phyloP scores from a whole-genome alignment of 257 asterid species.

The Nyctanthes arbortristis region DNA sequence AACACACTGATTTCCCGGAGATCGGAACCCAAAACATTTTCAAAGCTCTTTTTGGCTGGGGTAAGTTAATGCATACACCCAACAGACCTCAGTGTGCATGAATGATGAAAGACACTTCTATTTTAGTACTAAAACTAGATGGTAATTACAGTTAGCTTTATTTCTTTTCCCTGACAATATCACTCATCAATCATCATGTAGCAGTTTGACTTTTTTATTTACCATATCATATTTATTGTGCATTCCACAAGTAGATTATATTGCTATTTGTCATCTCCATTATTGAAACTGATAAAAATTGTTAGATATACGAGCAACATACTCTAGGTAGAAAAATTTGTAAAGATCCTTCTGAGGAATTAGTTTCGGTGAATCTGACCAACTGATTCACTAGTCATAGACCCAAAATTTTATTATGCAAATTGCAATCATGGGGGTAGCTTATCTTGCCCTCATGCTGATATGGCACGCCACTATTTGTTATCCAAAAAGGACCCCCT shows the following conservation, averaged over 20 bases:
- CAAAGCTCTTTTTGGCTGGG: conserved; percentile 88
- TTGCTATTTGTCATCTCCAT: not conserved
- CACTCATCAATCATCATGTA: not conserved
- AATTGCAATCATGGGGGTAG: too few species aligned
- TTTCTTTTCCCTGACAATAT: not conserved
- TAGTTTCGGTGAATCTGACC: not conserved
- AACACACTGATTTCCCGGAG: conserved; percentile 66
- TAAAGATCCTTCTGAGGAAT: not conserved
- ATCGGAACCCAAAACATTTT: conserved; percentile 79
- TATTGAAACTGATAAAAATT: not conserved
- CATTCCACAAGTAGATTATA: not conserved
- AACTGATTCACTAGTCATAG: not conserved
- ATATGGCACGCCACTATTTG: too few species aligned
- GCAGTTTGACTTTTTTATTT: not conserved
- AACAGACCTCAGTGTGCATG: not conserved
- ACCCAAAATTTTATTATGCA: too few species aligned
- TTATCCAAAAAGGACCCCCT: too few species aligned
- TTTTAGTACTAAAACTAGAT: not conserved
- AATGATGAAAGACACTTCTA: not conserved
- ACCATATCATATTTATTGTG: not conserved
- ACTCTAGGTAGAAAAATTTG: not conserved
- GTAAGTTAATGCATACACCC: conserved; percentile 42
- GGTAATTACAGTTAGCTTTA: not conserved
- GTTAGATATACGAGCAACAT: not conserved
- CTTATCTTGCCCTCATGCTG: too few species aligned